Evolutionary conservation across 129 eudicot genomes (phyloP), one percentile per base, ranked within the genome.

Genomic region (Flaveria linearis): DNA sequence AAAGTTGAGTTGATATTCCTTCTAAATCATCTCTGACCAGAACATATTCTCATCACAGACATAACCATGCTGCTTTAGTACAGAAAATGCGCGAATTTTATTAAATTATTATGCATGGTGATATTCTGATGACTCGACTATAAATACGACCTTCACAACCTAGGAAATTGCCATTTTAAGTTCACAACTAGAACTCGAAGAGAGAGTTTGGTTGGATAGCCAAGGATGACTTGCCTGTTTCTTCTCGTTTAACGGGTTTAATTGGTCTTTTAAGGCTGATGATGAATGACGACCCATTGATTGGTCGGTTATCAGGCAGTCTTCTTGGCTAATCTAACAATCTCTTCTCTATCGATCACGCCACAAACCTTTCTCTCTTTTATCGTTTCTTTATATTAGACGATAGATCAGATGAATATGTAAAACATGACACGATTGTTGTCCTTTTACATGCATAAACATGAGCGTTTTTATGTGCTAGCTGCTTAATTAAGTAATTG

Each of bases 171-270:
- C 17, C 71, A 71, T 33, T 33, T 26, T 26, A 41, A 50, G 50
- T 26, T 47, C 72, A 45, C 55, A 22, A 11, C 26, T 11, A 25
- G 53, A 28, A 61, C 23, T 53, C 23, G 63, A 81, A 26, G 77
- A 76, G 77, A 76, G 87, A 80, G 83, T 67, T 42, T 75, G 5
- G 86, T 85, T 84, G 76, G 86, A 81, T 84, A 87, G 92, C 92
- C 89, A 88, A 88, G 87, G 89, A 85, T 85, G 92, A 85, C 92
- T 88, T 88, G 92, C 88, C 87, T 84, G 81, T 71, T 74, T 36
- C 80, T 68, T 68, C 67, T 42, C 41, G 60, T 62, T 72, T 64
- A 45, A 80, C 46, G 75, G 68, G 72, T 49, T 20, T 20, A 20
- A 20, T 20, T 45, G 41, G 72, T 43, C 67, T 61, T 68, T 33